phyloP scores from a whole-genome alignment of 768 basidiomycete genomes.

The Hortiboletus campestris region DNA sequence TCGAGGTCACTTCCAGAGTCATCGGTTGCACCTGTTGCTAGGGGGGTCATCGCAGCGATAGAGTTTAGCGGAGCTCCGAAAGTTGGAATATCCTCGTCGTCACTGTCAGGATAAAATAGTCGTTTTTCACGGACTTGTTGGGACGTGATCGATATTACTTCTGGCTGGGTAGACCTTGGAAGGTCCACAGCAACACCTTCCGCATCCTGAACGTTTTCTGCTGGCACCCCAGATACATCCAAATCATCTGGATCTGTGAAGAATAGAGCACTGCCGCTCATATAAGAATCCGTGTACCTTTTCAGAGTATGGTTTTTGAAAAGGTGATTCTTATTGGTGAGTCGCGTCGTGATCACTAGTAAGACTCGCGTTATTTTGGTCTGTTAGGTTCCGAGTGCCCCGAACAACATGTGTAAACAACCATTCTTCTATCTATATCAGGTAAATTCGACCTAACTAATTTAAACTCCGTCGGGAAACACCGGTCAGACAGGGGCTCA shows the following conservation, averaged over 20 bases:
- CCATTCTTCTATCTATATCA: no score
- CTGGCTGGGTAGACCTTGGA: neutral
- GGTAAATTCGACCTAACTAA: no score
- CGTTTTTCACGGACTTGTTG: constrained; percentile 27
- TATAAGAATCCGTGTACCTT: neutral
- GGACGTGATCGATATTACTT: constrained; percentile 3
- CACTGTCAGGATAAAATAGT: constrained; percentile 44
- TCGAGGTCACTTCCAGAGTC: constrained; percentile 36
- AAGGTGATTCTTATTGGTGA: neutral
- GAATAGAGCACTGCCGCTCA: constrained; percentile 39
- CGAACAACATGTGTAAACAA: constrained; percentile 8
- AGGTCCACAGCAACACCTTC: neutral
- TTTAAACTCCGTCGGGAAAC: no score
- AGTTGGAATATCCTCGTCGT: constrained; percentile 38
- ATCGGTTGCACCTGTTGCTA: constrained; percentile 35
- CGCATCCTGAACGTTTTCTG: constrained; percentile 5
- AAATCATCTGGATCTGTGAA: constrained; percentile 61
- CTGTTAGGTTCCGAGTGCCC: constrained; percentile 16
- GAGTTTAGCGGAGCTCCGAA: constrained; percentile 5
- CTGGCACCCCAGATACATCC: constrained; percentile 23
- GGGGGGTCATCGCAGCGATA: constrained; percentile 16
- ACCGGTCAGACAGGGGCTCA: no score
- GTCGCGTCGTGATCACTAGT: neutral
- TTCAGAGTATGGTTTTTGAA: neutral
- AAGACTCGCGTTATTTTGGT: constrained; percentile 24